phyloP scores from a whole-genome alignment of 495 filamentous ascomycete species.

The Hypoxylon perforatum region DNA sequence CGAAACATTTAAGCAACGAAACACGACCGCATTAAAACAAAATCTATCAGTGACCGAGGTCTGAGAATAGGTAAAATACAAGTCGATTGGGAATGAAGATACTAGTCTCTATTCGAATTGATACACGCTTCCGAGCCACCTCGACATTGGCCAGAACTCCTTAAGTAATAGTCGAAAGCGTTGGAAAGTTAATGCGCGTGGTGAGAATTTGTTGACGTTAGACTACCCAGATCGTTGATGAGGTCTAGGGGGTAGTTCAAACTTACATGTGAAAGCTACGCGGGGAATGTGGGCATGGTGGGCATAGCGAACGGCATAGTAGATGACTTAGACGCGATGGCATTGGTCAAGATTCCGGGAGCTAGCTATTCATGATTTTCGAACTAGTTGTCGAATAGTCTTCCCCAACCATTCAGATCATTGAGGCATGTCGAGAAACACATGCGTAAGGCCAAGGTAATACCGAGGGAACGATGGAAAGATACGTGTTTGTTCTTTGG shows the following conservation, averaged over 20 bases:
- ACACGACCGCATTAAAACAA: background rate
- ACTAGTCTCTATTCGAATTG: background rate
- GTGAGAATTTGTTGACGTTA: conserved; percentile 32
- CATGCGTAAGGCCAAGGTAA: conserved; percentile 3
- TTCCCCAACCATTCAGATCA: conserved; percentile 23
- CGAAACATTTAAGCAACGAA: background rate
- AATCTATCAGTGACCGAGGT: background rate
- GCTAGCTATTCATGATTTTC: conserved; percentile 11
- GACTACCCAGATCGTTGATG: background rate
- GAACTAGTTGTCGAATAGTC: background rate
- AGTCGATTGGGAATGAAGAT: background rate
- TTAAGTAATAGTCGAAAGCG: background rate
- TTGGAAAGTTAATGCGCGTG: conserved; percentile 19
- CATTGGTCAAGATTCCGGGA: conserved; percentile 11
- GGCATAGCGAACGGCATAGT: background rate
- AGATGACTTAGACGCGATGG: too few relatives aligned
- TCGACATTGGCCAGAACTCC: background rate
- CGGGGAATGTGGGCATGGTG: conserved; percentile 15
- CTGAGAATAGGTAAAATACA: background rate
- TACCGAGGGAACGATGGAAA: conserved; percentile 19
- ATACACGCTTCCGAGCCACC: background rate
- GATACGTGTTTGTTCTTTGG: conserved; percentile 26
- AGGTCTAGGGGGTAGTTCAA: conserved; percentile 14
- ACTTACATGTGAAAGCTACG: conserved; percentile 40
- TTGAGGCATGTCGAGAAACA: background rate